These are phyloP conservation scores for Neoboletus magnificus DNA, from an alignment of 768 basidiomycete genomes.

Conservation along the genomic window DNA sequence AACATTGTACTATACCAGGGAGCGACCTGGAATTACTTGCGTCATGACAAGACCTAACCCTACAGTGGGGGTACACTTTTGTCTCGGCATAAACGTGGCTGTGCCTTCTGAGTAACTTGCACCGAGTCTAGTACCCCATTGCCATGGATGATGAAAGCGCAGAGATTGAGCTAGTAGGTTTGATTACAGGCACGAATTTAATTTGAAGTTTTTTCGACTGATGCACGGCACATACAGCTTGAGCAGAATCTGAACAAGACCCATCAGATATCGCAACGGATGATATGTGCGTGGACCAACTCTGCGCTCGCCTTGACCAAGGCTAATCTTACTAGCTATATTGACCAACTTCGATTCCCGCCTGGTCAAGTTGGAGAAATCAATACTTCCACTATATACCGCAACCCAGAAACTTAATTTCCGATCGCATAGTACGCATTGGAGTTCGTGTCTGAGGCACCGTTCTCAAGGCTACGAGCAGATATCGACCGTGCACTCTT, in stretches of 20 bases:
- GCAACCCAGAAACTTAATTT: slow-evolving; percentile 74
- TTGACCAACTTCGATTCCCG: slow-evolving; percentile 82
- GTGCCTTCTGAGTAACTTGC: background rate
- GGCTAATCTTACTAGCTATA: slow-evolving; percentile 55
- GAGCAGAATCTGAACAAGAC: slow-evolving; percentile 89
- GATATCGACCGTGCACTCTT: slow-evolving; percentile 78
- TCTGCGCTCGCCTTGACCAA: background rate
- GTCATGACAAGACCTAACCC: background rate
- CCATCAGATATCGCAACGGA: slow-evolving; percentile 76
- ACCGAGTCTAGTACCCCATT: background rate
- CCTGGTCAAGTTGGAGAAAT: slow-evolving; percentile 79
- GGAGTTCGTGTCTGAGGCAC: background rate
- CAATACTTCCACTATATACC: slow-evolving; percentile 78
- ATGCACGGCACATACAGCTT: slow-evolving; percentile 41
- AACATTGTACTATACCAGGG: too few species aligned
- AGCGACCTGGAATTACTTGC: too few species aligned
- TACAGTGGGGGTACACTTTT: background rate
- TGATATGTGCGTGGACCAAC: slow-evolving; percentile 61
- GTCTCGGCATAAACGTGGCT: background rate
- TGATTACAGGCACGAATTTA: background rate
- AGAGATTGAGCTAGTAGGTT: slow-evolving; percentile 24
- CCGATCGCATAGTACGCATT: slow-evolving; percentile 62
- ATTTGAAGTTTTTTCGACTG: background rate
- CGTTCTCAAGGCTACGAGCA: slow-evolving; percentile 26
- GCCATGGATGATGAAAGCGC: slow-evolving; percentile 27